Evolutionary conservation across 2,329 filamentous ascomycete species (phyloP).

Genomic region (Cytospora leucostoma): DNA sequence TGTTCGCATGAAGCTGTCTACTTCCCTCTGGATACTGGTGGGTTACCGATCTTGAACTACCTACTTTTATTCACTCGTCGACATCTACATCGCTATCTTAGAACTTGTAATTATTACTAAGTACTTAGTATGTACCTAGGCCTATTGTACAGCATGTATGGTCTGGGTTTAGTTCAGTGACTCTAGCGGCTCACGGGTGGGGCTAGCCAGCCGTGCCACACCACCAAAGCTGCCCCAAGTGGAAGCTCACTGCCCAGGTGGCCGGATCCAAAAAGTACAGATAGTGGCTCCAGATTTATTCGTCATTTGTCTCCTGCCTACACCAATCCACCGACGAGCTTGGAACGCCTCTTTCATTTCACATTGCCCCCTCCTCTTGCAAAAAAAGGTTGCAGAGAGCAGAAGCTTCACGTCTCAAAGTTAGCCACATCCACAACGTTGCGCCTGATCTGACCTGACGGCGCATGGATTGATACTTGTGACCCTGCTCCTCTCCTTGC

Average conservation of each 20-base stretch:
- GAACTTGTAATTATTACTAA: no score
- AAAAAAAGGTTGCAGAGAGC: neutral
- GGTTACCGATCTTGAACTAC: no score
- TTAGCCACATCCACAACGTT: neutral
- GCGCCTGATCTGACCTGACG: constrained; percentile 1
- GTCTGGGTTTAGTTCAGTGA: no score
- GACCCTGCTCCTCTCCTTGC: constrained; percentile 5
- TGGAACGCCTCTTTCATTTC: neutral
- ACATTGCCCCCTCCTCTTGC: neutral
- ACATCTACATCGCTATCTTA: no score
- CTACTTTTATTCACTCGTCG: no score
- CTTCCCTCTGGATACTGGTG: no score
- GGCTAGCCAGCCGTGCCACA: no score
- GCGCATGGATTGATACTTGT: constrained; percentile 16
- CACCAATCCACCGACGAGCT: neutral
- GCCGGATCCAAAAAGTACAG: constrained; percentile 25
- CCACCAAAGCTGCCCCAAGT: neutral
- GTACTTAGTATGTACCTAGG: no score
- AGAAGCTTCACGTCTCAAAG: constrained; percentile 1
- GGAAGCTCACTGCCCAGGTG: constrained; percentile 2
- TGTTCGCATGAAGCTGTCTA: no score
- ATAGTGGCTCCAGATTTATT: constrained; percentile 27
- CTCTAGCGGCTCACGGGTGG: no score
- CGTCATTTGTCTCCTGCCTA: constrained; percentile 19
- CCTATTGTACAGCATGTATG: no score